These are phyloP conservation scores for Exobasidium rhododendri DNA, from an alignment of 1,284 basidiomycete genomes.

Conservation along the genomic window DNA sequence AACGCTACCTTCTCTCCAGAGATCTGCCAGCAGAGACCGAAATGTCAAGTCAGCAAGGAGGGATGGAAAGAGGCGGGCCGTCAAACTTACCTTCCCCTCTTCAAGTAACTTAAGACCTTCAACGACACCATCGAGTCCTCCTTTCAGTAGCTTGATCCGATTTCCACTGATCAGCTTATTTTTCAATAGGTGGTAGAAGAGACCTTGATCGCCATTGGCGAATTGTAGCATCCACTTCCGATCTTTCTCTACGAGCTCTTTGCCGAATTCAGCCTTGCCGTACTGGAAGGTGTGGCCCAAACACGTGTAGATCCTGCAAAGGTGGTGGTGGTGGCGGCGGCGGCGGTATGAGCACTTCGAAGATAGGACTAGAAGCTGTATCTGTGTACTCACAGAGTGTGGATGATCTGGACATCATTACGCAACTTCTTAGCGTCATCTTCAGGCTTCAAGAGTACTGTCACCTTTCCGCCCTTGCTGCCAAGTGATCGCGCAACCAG, in stretches of 20 bases:
- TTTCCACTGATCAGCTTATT: slow-evolving; percentile 36
- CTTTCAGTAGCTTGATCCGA: slow-evolving; percentile 40
- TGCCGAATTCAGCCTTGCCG: slow-evolving; percentile 29
- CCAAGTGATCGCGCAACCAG: slow-evolving; percentile 36
- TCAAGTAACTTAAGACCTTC: slow-evolving; percentile 41
- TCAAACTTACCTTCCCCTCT: slow-evolving; percentile 33
- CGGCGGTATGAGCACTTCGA: background rate
- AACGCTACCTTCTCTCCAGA: background rate
- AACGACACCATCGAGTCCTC: slow-evolving; percentile 25
- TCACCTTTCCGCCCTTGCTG: slow-evolving; percentile 31
- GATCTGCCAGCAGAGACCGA: background rate
- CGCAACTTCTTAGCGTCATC: slow-evolving; percentile 36
- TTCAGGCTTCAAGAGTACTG: slow-evolving; percentile 41
- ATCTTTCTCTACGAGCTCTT: slow-evolving; percentile 26
- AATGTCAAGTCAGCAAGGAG: no score
- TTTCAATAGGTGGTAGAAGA: slow-evolving; percentile 32
- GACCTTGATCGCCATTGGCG: slow-evolving; percentile 19
- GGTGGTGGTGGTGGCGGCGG: background rate
- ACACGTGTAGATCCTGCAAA: slow-evolving; percentile 28
- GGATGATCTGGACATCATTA: slow-evolving; percentile 37
- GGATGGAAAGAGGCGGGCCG: no score
- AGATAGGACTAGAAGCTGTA: background rate
- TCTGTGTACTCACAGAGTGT: slow-evolving; percentile 12
- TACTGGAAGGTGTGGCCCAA: slow-evolving; percentile 36
- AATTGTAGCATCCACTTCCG: slow-evolving; percentile 19